Percentiles rank a stretch among this genome's conserved stretches.
Evolutionary conservation across 2,329 filamentous ascomycete genomes (phyloP).

Genomic region (Cordyceps javanica): DNA sequence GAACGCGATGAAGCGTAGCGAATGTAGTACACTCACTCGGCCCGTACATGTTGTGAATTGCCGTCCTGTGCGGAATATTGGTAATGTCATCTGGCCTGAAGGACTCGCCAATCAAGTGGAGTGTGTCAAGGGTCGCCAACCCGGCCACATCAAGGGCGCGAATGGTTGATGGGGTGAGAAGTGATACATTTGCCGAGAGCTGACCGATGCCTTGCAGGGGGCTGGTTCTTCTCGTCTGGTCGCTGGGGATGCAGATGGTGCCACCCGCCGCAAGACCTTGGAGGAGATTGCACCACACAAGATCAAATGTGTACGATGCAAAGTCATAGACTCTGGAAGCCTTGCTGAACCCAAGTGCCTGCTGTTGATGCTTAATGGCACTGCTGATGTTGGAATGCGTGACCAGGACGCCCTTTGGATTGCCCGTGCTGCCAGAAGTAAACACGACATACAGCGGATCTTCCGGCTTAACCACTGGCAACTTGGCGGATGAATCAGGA

Average conservation of each 20-base stretch:
- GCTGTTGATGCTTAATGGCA: conserved; percentile 15
- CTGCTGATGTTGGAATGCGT: conserved; percentile 16
- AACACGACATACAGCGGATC: conserved; percentile 18
- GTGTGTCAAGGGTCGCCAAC: neutral
- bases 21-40: conserved; percentile 5
- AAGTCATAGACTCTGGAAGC: conserved; percentile 15
- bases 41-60: conserved; percentile 5
- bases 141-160: neutral
- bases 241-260: conserved; percentile 11
- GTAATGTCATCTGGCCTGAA: neutral
- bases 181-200: neutral
- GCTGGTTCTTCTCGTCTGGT: neutral
- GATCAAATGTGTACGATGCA: conserved; percentile 3
- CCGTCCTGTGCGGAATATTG: neutral
- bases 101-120: conserved; percentile 4
- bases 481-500: neutral
- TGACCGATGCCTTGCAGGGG: neutral
- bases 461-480: neutral
- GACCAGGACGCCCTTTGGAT: conserved; percentile 21
- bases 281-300: conserved; percentile 21
- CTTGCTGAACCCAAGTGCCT: conserved; percentile 14
- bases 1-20: neutral
- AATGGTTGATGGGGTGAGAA: conserved; percentile 1
- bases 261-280: conserved; percentile 15
- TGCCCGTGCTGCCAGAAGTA: conserved; percentile 11